Base-by-base conservation (phyloP, 331 rosid genomes). In the Prunus yedoensis region DNA sequence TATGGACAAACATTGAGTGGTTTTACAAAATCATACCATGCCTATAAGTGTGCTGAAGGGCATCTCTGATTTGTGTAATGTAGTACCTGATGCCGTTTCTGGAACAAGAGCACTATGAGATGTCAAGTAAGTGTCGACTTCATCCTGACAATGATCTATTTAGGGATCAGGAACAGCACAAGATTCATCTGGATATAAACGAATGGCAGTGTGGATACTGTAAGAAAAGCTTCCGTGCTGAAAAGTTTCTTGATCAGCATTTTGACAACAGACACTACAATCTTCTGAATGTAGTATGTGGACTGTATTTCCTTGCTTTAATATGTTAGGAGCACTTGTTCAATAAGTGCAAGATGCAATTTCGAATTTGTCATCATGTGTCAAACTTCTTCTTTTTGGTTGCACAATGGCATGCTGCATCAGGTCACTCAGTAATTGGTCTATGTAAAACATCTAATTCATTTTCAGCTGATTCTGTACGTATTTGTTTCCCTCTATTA, bases 141-240 rank as follows among this genome's bases (percentile, higher is more conserved):
- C 96, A 88, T 87, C 94, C 90, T 7, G 82, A 84, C 78, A 90
- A 89, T 60, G 97, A 95, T 80, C 80, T 95, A 56, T 95, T 87
- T 84, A 85, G 93, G 79, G 93, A 90, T 84, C 99, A 95, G 87
- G 99, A 95, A 82, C 90, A 85, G 86, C 90, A 95, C 86, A 95
- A 88, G 85, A 79, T 90, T 79, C 87, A 75, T 83, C 15, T 89
- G 47, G 97, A 95, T 80, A 79, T 76, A 78, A 69, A 85, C 25
- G 97, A 95, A 61, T 95, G 99, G 99, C 92, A 68, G 68, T 95
- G 99, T 74, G 97, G 97, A 80, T 95, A 88, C 89, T 95, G 99
- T 84, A 91, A 82, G 87, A 95, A 95, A 87, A 89, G 94, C 86
- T 95, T 95, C 78, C 96, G 88, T 27, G 97, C 88, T 51, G 99